Evolutionary conservation across 1,284 basidiomycete genomes (phyloP), one percentile per base, ranked within the genome.

Genomic region (Austroboletus novae-zelandiae): DNA sequence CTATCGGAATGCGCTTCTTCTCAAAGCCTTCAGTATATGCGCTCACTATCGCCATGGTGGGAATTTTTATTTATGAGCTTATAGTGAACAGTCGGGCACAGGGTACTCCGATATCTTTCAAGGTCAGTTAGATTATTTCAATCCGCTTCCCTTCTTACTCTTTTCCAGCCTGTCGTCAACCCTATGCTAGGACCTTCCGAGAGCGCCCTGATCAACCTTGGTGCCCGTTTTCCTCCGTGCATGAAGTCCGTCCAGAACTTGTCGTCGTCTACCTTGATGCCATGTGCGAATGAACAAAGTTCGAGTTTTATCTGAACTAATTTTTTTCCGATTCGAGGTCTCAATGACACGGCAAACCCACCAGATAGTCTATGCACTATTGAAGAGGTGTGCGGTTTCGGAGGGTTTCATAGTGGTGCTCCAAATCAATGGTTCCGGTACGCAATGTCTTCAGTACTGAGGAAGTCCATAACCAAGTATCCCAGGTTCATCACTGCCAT

Each of bases 171-270:
- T 4, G 76, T 76, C 11, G 84, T 95, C 56, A 97, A 97, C 66
- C 88, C 87, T 8, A 97, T 98, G 94, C 74, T 94, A 27, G 95
- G 95, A 0, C 95, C 95, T 1, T 89, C 91, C 0, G 80, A 81
- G 37, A 84, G 86, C 40, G 92, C 90, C 5, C 73, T 98, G 15
- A 94, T 98, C 59, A 83, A 89, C 57, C 75, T 94, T 43, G 95
- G 89, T n/a, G 93, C 94, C 15, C 89, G 96, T 15, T 98, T 95
- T 64, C 91, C 91, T 9, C 84, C 88, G 3, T 89, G 85, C 61
- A 95, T 96, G 90, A 94, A 94, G 62, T 57, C 71, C 29, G 81
- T 94, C 27, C 52, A 71, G 35, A 77, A 73, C 40, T 67, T 95
- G 17, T 76, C 90, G 25, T 74, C 79, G 9, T 77, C 78, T 3